phyloP scores from a whole-genome alignment of 2,329 filamentous ascomycete genomes.

The Venturia effusa region DNA sequence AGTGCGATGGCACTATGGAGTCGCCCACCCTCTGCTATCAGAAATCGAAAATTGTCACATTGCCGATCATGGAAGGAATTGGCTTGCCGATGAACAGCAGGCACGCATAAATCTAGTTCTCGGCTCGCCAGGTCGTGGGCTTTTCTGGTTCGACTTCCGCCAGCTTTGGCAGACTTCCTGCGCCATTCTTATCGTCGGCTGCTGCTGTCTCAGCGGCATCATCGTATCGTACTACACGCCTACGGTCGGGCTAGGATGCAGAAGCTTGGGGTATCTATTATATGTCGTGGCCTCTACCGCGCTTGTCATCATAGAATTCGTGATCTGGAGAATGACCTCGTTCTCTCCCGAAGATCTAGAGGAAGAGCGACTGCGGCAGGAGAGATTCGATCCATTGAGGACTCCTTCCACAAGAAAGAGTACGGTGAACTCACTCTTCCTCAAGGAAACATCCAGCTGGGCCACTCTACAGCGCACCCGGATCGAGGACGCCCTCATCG shows the following conservation, averaged over 20 bases:
- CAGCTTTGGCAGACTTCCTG: slow-evolving; percentile 9
- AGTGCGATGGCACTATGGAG: slow-evolving; percentile 12
- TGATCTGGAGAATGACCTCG: slow-evolving; percentile 9
- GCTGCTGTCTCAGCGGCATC: slow-evolving; percentile 4
- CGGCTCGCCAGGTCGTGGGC: slow-evolving; percentile 8
- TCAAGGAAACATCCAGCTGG: not conserved
- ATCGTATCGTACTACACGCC: slow-evolving; percentile 12
- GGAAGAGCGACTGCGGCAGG: not conserved
- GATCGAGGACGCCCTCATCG: not conserved
- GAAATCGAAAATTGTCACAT: slow-evolving; percentile 12
- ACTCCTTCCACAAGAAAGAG: not conserved
- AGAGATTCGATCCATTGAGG: not conserved
- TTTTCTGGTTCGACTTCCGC: slow-evolving; percentile 12
- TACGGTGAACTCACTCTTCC: not conserved
- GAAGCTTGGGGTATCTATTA: slow-evolving; percentile 7
- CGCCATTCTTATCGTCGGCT: slow-evolving; percentile 8
- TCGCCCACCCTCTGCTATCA: slow-evolving; percentile 10
- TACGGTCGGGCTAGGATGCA: slow-evolving; percentile 11
- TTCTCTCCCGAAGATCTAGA: slow-evolving; percentile 3
- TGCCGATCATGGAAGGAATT: slow-evolving; percentile 11
- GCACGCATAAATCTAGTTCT: slow-evolving; percentile 10
- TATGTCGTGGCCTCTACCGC: not conserved
- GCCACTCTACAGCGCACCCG: not conserved
- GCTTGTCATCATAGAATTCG: slow-evolving; percentile 8
- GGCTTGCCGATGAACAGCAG: slow-evolving; percentile 8